Conservation (phyloP, 805 yeast genomes). For the Lachancea kluyveri region DNA sequence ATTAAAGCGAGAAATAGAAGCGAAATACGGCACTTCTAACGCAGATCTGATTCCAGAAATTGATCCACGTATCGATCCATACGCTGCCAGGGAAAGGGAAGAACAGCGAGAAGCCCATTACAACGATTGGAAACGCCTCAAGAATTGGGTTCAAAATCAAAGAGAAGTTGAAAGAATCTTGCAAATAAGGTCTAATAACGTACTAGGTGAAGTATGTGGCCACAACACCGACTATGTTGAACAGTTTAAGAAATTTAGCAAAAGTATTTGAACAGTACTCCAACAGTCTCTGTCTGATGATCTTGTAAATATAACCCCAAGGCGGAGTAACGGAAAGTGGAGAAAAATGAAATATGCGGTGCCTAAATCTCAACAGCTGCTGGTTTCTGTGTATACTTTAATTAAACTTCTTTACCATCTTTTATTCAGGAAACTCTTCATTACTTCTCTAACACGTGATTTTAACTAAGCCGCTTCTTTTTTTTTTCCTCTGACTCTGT, state of each 20-base stretch:
- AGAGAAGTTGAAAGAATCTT: slow-evolving; percentile 36
- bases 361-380: too few species aligned
- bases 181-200: slow-evolving; percentile 29
- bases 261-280: too few species aligned
- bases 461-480: too few species aligned
- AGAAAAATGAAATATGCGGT: too few species aligned
- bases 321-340: too few species aligned
- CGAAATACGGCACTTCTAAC: slow-evolving; percentile 14
- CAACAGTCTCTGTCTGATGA: too few species aligned
- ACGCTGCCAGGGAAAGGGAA: slow-evolving; percentile 37
- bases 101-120: slow-evolving; percentile 28
- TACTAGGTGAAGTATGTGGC: slow-evolving; percentile 35
- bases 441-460: too few species aligned
- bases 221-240: slow-evolving; percentile 22
- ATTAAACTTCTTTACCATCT: too few species aligned
- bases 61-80: slow-evolving; percentile 42
- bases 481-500: too few species aligned
- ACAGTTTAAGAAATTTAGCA: slow-evolving; percentile 14
- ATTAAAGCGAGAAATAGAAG: slow-evolving; percentile 29
- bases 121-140: slow-evolving; percentile 24
- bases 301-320: too few species aligned
- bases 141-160: slow-evolving; percentile 37
- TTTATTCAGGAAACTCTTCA: too few species aligned
- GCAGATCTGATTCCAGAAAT: slow-evolving; percentile 17
- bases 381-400: too few species aligned